Evolutionary conservation across 345 rosid species (phyloP).

Genomic region (Iberis pinnata): DNA sequence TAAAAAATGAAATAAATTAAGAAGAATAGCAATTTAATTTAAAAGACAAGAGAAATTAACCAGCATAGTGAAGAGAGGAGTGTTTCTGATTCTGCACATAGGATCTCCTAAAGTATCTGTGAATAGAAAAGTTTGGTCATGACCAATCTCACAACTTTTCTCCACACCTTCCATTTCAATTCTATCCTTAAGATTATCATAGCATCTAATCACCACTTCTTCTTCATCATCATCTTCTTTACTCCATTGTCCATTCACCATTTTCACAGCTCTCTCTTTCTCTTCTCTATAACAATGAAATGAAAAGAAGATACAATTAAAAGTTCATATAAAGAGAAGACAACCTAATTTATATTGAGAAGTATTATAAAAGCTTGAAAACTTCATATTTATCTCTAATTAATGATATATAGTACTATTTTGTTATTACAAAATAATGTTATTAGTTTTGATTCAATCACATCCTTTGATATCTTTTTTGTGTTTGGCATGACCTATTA

Average conservation of each 20-base stretch:
- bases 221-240: constrained; percentile 19
- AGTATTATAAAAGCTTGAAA: background rate
- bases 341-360: background rate
- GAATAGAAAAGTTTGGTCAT: constrained; percentile 47
- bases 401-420: background rate
- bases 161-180: constrained; percentile 47
- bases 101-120: constrained; percentile 85
- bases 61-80: constrained; percentile 66
- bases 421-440: background rate
- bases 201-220: constrained; percentile 43
- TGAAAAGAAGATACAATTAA: background rate
- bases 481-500: background rate
- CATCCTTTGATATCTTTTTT: background rate
- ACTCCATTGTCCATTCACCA: constrained; percentile 19
- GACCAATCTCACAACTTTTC: constrained; percentile 69
- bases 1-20: background rate
- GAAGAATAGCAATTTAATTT: background rate
- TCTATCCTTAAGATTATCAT: constrained; percentile 46
- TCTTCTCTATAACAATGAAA: background rate
- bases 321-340: background rate
- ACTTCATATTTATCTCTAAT: constrained; percentile 7
- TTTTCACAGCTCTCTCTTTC: constrained; percentile 7
- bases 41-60: constrained; percentile 26
- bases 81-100: constrained; percentile 67
- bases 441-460: background rate